Conservation (phyloP, 495 filamentous ascomycete species). For the Tuber calosporum region DNA sequence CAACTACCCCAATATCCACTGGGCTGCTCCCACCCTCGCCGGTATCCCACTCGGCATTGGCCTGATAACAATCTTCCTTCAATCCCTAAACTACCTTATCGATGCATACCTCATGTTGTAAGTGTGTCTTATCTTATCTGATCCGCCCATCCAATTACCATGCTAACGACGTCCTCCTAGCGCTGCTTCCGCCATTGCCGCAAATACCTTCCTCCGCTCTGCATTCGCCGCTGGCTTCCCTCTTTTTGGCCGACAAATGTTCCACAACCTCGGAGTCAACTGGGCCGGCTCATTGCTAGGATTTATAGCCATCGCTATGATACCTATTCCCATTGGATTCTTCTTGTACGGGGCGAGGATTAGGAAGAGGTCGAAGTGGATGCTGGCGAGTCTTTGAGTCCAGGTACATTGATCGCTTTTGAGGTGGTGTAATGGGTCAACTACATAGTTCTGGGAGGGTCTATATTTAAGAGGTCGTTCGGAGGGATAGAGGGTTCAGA, state of each 20-base stretch:
- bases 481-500: background rate
- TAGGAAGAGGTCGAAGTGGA: slow-evolving; percentile 59
- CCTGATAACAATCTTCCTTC: slow-evolving; percentile 74
- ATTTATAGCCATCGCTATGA: slow-evolving; percentile 58
- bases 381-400: slow-evolving; percentile 47
- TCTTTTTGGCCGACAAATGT: slow-evolving; percentile 72
- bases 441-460: background rate
- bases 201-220: slow-evolving; percentile 80
- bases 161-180: slow-evolving; percentile 35
- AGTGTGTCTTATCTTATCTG: slow-evolving; percentile 37
- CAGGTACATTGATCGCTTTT: background rate
- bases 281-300: slow-evolving; percentile 74
- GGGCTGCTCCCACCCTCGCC: slow-evolving; percentile 72
- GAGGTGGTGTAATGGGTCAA: background rate
- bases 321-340: slow-evolving; percentile 70
- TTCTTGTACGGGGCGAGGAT: slow-evolving; percentile 58
- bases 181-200: slow-evolving; percentile 79
- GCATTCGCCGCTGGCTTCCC: slow-evolving; percentile 72
- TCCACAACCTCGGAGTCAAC: slow-evolving; percentile 65
- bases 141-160: slow-evolving; percentile 8
- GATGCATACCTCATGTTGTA: slow-evolving; percentile 84
- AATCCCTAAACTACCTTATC: slow-evolving; percentile 77
- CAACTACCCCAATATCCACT: slow-evolving; percentile 53
- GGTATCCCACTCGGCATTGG: slow-evolving; percentile 56
- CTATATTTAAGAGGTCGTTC: background rate